These are phyloP conservation scores for Clavispora carvajalis DNA, from an alignment of 805 yeast genomes.

Conservation along the genomic window DNA sequence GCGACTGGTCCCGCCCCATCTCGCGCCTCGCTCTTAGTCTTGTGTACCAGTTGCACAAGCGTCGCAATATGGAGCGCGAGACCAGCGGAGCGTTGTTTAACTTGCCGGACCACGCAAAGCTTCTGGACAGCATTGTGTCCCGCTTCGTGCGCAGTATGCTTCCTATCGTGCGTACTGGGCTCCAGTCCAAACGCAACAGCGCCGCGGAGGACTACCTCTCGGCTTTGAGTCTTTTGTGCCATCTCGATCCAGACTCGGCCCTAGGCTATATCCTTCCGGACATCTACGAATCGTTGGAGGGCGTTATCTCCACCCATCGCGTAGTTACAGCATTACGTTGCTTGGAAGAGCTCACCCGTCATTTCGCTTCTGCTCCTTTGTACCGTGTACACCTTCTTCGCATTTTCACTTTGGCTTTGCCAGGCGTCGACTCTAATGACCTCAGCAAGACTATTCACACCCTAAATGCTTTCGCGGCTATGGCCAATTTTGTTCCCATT, in stretches of 20 bases:
- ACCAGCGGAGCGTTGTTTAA: conserved; percentile 20
- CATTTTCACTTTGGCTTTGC: conserved; percentile 60
- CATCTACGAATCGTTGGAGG: conserved; percentile 69
- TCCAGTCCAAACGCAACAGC: conserved; percentile 66
- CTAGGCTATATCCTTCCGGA: conserved; percentile 58
- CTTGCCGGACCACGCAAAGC: conserved; percentile 28
- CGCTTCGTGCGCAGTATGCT: conserved; percentile 48
- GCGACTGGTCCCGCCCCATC: conserved; percentile 76
- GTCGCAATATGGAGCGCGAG: conserved; percentile 47
- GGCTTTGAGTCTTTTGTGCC: conserved; percentile 59
- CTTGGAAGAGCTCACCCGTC: conserved; percentile 59
- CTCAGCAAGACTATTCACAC: conserved; percentile 65
- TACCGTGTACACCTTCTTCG: conserved; percentile 78
- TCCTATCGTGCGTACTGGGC: conserved; percentile 58
- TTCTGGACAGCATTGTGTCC: conserved; percentile 28
- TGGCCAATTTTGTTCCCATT: conserved; percentile 70
- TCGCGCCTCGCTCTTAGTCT: conserved; percentile 61
- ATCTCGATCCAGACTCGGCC: conserved; percentile 50
- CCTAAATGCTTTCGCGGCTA: conserved; percentile 61
- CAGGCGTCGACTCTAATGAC: conserved; percentile 89
- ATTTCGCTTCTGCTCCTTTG: conserved; percentile 55
- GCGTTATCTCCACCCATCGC: conserved; percentile 73
- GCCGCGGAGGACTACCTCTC: conserved; percentile 55
- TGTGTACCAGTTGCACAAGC: conserved; percentile 53
- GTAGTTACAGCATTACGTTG: conserved; percentile 66